phyloP scores from a whole-genome alignment of 2,329 filamentous ascomycete species.

The Lithohypha guttulata region DNA sequence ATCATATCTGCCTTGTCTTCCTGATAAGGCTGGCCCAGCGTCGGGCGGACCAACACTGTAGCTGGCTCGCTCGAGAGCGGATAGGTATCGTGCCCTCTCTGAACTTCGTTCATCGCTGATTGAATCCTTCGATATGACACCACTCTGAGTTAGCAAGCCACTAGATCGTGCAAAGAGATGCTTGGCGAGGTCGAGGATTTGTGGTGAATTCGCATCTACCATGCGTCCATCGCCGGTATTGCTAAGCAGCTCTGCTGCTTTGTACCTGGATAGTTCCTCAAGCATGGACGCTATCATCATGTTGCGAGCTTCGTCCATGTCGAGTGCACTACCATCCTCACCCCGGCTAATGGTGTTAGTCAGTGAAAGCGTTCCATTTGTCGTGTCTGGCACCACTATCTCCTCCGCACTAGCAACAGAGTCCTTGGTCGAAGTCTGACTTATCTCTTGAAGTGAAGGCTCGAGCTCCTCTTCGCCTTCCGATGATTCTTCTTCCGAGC shows the following conservation, averaged over 20 bases:
- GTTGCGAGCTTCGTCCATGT: conserved; percentile 17
- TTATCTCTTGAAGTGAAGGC: neutral
- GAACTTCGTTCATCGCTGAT: conserved; percentile 29
- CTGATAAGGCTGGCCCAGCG: conserved; percentile 9
- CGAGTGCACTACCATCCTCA: conserved; percentile 9
- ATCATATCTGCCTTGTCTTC: conserved; percentile 16
- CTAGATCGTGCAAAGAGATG: conserved; percentile 34
- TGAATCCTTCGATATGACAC: conserved; percentile 30
- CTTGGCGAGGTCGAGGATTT: conserved; percentile 33
- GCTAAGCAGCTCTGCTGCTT: conserved; percentile 37
- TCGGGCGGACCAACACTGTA: conserved; percentile 29
- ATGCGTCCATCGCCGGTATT: conserved; percentile 24
- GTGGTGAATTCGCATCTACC: conserved; percentile 33
- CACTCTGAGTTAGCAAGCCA: conserved; percentile 32
- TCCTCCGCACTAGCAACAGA: conserved; percentile 2
- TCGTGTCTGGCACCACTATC: conserved; percentile 9
- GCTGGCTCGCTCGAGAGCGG: conserved; percentile 33
- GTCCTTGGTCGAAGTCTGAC: conserved; percentile 2
- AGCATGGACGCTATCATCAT: conserved; percentile 35
- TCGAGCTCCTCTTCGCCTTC: conserved; percentile 3
- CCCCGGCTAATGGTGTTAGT: conserved; percentile 14
- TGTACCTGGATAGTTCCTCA: conserved; percentile 35
- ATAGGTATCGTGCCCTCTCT: conserved; percentile 32
- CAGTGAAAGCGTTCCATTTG: conserved; percentile 18
- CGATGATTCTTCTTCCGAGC: conserved; percentile 4